These are phyloP conservation scores for Leishmania martiniquensis DNA, from an alignment of 208 protist species.

Conservation along the genomic window DNA sequence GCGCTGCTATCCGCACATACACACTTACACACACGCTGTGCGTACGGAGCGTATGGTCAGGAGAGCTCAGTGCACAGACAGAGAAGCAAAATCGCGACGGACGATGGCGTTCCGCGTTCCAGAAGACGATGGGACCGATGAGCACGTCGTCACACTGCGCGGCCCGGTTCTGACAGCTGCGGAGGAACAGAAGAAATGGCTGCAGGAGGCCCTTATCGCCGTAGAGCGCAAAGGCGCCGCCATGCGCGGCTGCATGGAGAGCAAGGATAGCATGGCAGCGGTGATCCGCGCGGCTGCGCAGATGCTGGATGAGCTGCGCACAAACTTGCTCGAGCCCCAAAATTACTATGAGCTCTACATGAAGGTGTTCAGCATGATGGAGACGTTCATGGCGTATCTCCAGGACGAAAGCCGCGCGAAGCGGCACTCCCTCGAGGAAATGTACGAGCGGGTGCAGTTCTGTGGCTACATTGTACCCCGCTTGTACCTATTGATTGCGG, in stretches of 20 bases:
- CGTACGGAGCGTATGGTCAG: no score
- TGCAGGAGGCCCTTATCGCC: conserved; percentile 70
- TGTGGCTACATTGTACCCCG: conserved; percentile 98
- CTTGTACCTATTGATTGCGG: conserved; percentile 97
- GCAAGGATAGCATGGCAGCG: conserved; percentile 34
- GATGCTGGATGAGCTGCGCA: conserved; percentile 97
- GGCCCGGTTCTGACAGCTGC: conserved; percentile 70
- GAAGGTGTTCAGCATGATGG: conserved; percentile 92
- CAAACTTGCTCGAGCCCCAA: conserved; percentile 94
- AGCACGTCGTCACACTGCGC: conserved; percentile 52
- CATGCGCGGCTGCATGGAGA: conserved; percentile 84
- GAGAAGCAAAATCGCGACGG: neutral
- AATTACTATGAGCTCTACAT: conserved; percentile 99
- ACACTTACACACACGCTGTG: neutral
- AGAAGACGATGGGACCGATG: conserved; percentile 2
- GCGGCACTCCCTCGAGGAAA: conserved; percentile 69
- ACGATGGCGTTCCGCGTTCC: conserved; percentile 25
- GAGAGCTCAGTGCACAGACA: no score
- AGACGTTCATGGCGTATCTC: conserved; percentile 90
- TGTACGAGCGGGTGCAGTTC: conserved; percentile 99
- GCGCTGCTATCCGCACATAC: neutral
- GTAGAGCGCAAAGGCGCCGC: conserved; percentile 71
- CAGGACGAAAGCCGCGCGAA: conserved; percentile 65
- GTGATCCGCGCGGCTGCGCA: conserved; percentile 65
- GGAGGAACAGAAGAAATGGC: conserved; percentile 94